Evolutionary conservation across 2,329 filamentous ascomycete species (phyloP).

Genomic region (Aspergillus sp.): DNA sequence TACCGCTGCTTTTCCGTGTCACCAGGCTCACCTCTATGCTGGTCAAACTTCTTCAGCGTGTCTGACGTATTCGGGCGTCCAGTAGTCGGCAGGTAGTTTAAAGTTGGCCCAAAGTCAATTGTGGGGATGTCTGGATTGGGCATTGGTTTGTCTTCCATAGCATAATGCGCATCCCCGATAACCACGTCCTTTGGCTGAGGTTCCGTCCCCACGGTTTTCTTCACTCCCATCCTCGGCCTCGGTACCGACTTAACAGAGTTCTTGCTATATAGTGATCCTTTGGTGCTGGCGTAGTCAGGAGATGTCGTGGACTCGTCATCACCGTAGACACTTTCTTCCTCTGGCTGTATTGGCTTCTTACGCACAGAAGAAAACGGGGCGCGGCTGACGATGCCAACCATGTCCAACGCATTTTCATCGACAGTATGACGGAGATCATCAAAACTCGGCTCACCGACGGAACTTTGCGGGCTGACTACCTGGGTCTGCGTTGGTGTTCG

Average conservation of each 20-base stretch:
- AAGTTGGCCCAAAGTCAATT: slow-evolving; percentile 83
- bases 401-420: slow-evolving; percentile 52
- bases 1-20: slow-evolving; percentile 30
- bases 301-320: slow-evolving; percentile 62
- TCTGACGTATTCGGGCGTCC: slow-evolving; percentile 58
- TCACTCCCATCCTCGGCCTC: slow-evolving; percentile 72
- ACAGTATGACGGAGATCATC: slow-evolving; percentile 45
- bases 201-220: slow-evolving; percentile 70
- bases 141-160: slow-evolving; percentile 31
- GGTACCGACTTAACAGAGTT: slow-evolving; percentile 43
- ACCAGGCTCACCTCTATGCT: slow-evolving; percentile 35
- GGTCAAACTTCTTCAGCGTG: slow-evolving; percentile 43
- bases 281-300: slow-evolving; percentile 77
- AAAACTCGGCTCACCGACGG: slow-evolving; percentile 36
- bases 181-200: slow-evolving; percentile 43
- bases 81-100: slow-evolving; percentile 62
- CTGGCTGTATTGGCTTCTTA: slow-evolving; percentile 24
- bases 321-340: slow-evolving; percentile 56
- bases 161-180: slow-evolving; percentile 49
- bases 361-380: slow-evolving; percentile 27
- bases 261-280: slow-evolving; percentile 51
- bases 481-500: slow-evolving; percentile 28
- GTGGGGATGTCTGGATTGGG: slow-evolving; percentile 62
- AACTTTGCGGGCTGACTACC: slow-evolving; percentile 19
- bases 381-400: slow-evolving; percentile 38